A percentile compares a stretch with the other conserved stretches of the same genome.
These are phyloP conservation scores for Ascodesmis nigricans DNA, from an alignment of 495 filamentous ascomycete genomes.

Conservation along the genomic window DNA sequence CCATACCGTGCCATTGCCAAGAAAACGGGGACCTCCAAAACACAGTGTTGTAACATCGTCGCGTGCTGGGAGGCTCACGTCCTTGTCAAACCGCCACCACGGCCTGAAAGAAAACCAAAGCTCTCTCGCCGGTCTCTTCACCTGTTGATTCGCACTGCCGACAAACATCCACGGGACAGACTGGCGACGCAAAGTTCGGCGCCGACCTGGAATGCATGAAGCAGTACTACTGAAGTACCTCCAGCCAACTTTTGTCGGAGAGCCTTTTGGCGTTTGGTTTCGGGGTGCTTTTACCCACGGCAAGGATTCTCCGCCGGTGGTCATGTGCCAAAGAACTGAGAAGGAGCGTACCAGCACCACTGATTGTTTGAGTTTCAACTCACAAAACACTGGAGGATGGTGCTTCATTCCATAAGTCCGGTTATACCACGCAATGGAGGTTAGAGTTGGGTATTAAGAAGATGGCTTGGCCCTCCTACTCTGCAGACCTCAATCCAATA, in stretches of 20 bases:
- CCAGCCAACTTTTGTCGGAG: not conserved
- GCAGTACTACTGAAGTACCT: not conserved
- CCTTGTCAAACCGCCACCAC: no score
- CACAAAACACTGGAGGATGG: constrained; percentile 2
- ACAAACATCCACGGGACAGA: no score
- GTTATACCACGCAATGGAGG: not conserved
- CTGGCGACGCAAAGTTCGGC: not conserved
- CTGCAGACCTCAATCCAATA: constrained; percentile 1
- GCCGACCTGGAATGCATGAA: not conserved
- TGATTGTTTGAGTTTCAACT: not conserved
- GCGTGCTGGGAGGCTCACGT: no score
- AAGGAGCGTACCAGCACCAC: not conserved
- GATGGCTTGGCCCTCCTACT: not conserved
- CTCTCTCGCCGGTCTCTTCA: no score
- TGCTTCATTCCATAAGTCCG: constrained; percentile 1
- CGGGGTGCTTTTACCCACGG: not conserved
- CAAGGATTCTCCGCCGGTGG: not conserved
- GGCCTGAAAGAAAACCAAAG: no score
- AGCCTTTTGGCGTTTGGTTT: not conserved
- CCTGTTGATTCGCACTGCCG: no score
- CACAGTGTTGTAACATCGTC: no score
- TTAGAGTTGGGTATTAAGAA: not conserved
- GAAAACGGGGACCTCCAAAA: no score
- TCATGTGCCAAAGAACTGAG: not conserved
- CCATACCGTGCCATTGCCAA: no score